Evolutionary conservation across 129 eudicot species (phyloP).

Genomic region (Arctium minus): DNA sequence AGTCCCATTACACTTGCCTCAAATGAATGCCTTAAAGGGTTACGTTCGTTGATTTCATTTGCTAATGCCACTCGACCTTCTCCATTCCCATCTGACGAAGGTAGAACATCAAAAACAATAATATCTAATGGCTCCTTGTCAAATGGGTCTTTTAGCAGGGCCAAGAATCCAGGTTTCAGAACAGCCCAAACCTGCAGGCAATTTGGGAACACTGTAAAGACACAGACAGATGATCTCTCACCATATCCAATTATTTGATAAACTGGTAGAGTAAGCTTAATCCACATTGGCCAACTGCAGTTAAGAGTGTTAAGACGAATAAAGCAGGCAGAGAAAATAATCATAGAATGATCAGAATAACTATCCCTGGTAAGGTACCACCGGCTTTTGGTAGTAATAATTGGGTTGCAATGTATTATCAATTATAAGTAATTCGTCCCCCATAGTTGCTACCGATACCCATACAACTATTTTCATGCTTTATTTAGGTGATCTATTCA

Average conservation of each 20-base stretch:
- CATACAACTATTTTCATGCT: neutral
- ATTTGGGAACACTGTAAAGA: conserved; percentile 1
- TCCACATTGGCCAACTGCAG: neutral
- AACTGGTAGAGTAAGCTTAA: neutral
- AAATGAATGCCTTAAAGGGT: conserved; percentile 89
- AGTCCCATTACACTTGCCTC: conserved; percentile 44
- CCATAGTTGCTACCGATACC: neutral
- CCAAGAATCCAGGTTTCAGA: conserved; percentile 93
- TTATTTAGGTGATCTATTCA: too few relatives aligned
- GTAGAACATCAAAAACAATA: conserved; percentile 90
- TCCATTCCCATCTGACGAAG: conserved; percentile 73
- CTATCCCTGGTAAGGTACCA: neutral
- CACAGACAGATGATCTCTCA: neutral
- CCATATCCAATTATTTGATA: neutral
- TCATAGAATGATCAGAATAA: too few relatives aligned
- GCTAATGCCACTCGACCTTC: conserved; percentile 76
- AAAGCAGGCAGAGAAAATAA: neutral
- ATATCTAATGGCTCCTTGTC: conserved; percentile 86
- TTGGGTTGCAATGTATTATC: neutral
- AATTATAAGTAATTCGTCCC: neutral
- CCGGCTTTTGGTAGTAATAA: neutral
- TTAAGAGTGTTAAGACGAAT: neutral
- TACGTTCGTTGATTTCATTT: conserved; percentile 71
- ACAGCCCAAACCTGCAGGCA: conserved; percentile 96
- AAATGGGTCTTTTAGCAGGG: conserved; percentile 84